phyloP scores from a whole-genome alignment of 192 early-diverging fungal species.

The Backusella westeae region DNA sequence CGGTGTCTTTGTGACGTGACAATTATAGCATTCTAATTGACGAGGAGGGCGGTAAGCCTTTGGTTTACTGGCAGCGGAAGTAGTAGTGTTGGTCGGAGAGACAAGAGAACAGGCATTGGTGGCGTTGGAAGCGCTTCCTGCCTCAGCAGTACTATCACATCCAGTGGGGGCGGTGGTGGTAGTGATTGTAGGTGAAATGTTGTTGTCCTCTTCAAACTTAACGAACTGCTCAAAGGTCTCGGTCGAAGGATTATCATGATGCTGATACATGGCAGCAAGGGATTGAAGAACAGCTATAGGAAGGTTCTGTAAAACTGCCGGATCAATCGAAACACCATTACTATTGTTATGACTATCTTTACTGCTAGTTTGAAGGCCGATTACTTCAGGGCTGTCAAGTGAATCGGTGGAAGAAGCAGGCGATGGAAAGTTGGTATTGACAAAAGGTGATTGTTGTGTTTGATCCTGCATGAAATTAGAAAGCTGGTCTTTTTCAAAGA shows the following conservation, averaged over 20 bases:
- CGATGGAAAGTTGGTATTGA: constrained; percentile 15
- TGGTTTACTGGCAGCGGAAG: background rate
- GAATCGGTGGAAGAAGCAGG: constrained; percentile 16
- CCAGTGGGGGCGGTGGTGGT: background rate
- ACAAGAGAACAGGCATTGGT: background rate
- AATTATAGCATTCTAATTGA: constrained; percentile 60
- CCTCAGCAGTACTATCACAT: constrained; percentile 6
- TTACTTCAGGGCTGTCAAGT: constrained; percentile 2
- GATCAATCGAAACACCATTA: background rate
- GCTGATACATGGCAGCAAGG: constrained; percentile 18
- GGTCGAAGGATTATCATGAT: constrained; percentile 3
- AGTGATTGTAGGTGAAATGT: constrained; percentile 7
- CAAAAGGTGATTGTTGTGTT: background rate
- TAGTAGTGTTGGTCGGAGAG: background rate
- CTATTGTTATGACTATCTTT: background rate
- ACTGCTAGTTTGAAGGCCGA: background rate
- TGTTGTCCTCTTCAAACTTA: constrained; percentile 24
- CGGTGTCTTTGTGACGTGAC: constrained; percentile 82
- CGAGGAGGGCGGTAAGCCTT: constrained; percentile 35
- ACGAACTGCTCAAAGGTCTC: constrained; percentile 31
- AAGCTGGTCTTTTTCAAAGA: constrained; percentile 22
- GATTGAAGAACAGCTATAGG: constrained; percentile 8
- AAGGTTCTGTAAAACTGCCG: background rate
- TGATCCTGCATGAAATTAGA: constrained; percentile 15
- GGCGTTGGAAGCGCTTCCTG: constrained; percentile 7